Evolutionary conservation across 2,329 filamentous ascomycete species (phyloP).

Genomic region (Trichoderma polysporum): DNA sequence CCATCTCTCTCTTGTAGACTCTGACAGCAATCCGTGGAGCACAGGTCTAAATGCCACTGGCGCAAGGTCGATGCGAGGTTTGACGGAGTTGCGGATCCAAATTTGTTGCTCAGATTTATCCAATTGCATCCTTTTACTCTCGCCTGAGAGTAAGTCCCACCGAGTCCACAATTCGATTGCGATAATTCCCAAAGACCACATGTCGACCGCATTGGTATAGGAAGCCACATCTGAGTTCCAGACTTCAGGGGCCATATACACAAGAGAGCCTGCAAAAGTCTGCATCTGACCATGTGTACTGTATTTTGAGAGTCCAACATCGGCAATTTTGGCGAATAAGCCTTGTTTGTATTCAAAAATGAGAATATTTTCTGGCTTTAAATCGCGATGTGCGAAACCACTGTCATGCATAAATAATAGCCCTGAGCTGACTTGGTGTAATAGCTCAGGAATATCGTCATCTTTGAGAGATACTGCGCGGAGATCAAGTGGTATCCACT

Average conservation of each 20-base stretch:
- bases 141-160: too few relatives aligned
- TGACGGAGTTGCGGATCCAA: too few relatives aligned
- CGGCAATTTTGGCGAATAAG: not conserved
- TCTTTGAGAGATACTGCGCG: not conserved
- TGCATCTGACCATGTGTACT: not conserved
- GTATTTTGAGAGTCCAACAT: not conserved
- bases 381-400: not conserved
- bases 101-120: too few relatives aligned
- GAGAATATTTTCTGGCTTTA: not conserved
- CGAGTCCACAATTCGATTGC: too few relatives aligned
- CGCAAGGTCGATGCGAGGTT: too few relatives aligned
- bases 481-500: not conserved
- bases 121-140: too few relatives aligned
- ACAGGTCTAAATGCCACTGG: too few relatives aligned
- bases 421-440: not conserved
- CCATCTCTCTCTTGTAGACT: too few relatives aligned
- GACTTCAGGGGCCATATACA: not conserved
- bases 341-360: not conserved
- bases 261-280: not conserved
- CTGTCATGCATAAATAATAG: not conserved
- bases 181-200: too few relatives aligned
- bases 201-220: too few relatives aligned
- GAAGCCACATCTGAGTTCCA: not conserved
- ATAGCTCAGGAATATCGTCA: not conserved
- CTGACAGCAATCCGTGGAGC: too few relatives aligned